phyloP scores from a whole-genome alignment of 2,329 filamentous ascomycete genomes.

The Lasiodiplodia theobromae region DNA sequence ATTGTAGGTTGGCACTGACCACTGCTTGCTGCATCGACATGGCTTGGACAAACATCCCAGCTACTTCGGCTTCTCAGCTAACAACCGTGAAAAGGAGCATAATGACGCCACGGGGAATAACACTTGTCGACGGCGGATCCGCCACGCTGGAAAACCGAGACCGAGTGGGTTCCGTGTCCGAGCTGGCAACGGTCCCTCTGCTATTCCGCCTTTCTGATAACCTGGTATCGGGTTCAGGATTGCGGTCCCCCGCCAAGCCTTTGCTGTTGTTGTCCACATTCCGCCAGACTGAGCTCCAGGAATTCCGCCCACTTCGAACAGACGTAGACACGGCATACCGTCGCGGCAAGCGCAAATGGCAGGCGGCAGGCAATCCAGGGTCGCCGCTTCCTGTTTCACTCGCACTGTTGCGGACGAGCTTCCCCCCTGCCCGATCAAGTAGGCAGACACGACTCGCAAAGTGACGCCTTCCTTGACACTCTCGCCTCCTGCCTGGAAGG shows the following conservation, averaged over 20 bases:
- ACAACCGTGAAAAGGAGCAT: not conserved
- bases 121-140: not conserved
- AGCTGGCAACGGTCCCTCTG: not conserved
- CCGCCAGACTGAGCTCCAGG: not conserved
- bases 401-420: not conserved
- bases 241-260: not conserved
- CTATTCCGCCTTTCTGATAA: not conserved
- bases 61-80: constrained; percentile 1
- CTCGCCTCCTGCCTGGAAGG: not conserved
- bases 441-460: not conserved
- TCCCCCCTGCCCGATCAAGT: not conserved
- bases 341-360: not conserved
- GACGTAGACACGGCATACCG: not conserved
- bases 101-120: not conserved
- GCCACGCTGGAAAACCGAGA: constrained; percentile 2
- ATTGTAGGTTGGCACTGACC: constrained; percentile 14
- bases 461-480: not conserved
- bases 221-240: not conserved
- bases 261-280: not conserved
- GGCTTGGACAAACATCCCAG: not conserved
- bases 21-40: constrained; percentile 23
- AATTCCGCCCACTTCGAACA: not conserved
- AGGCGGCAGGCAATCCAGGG: not conserved
- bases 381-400: not conserved
- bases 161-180: not conserved